A percentile compares a stretch with the other conserved stretches of the same genome.
Conservation (phyloP, 2,329 filamentous ascomycete species). For the Fusarium tupiense region DNA sequence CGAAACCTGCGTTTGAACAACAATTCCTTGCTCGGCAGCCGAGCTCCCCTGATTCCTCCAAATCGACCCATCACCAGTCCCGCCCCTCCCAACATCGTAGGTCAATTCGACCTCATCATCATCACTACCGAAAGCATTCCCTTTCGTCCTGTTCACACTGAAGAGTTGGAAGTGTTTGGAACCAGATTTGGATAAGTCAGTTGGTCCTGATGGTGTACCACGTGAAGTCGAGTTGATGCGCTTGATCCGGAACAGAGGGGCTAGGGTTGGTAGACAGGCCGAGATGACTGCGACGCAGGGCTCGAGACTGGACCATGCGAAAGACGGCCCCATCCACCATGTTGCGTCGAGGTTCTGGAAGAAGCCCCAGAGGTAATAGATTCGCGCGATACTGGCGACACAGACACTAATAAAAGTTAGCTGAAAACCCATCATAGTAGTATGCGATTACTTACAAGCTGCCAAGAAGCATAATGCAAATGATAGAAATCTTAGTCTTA, state of each 20-base stretch:
- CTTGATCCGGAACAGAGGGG: slow-evolving; percentile 3
- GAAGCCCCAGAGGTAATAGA: slow-evolving; percentile 18
- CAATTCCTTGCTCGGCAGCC: not conserved
- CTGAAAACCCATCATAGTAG: accelerated
- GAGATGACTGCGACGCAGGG: slow-evolving; percentile 6
- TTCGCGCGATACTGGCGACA: slow-evolving; percentile 3
- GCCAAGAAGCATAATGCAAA: slow-evolving; percentile 15
- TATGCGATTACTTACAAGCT: not conserved
- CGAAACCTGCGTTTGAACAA: not conserved
- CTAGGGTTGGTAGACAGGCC: not conserved
- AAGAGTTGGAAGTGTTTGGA: slow-evolving; percentile 11
- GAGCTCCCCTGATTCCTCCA: not conserved
- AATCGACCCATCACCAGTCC: not conserved
- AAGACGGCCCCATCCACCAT: slow-evolving; percentile 16
- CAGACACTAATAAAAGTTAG: not conserved
- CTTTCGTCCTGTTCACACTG: not conserved
- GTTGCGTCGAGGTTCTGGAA: slow-evolving; percentile 13
- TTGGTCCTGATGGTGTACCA: slow-evolving; percentile 2
- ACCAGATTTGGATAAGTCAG: slow-evolving; percentile 6
- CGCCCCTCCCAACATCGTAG: not conserved
- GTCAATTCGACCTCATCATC: slow-evolving; percentile 15
- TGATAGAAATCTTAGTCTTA: slow-evolving; percentile 10
- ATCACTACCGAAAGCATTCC: not conserved
- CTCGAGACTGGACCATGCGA: slow-evolving; percentile 19
- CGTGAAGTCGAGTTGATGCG: not conserved